phyloP scores from a whole-genome alignment of 768 basidiomycete genomes.

The Strobilomyces dryophilus region DNA sequence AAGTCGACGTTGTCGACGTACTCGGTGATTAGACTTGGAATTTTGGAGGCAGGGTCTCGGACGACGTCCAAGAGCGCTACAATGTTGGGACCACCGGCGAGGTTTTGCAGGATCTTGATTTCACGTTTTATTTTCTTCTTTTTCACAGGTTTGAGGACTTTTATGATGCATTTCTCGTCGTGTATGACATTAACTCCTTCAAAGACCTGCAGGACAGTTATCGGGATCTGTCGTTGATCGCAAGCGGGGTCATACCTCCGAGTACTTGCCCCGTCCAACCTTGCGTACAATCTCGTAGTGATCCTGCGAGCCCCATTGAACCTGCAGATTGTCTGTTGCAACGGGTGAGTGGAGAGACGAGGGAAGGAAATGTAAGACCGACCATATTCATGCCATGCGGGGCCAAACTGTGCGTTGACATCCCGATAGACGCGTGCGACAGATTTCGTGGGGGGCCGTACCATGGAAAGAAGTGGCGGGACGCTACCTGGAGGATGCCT shows the following conservation, averaged over 20 bases:
- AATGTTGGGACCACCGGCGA: constrained; percentile 94
- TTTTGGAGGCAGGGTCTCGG: constrained; percentile 92
- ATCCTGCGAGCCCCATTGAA: constrained; percentile 97
- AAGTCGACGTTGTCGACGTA: constrained; percentile 98
- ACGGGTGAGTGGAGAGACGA: constrained; percentile 11
- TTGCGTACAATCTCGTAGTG: constrained; percentile 98
- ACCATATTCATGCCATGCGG: constrained; percentile 98
- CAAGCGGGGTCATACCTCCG: constrained; percentile 56
- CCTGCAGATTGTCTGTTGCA: constrained; percentile 81
- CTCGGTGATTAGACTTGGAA: constrained; percentile 95
- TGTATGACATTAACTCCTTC: constrained; percentile 90
- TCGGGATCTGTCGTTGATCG: constrained; percentile 12
- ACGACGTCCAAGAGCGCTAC: constrained; percentile 93
- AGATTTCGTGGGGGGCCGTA: constrained; percentile 68
- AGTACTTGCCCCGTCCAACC: constrained; percentile 93
- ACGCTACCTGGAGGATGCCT: constrained; percentile 12
- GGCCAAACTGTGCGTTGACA: constrained; percentile 82
- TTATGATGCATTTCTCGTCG: constrained; percentile 96
- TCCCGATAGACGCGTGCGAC: constrained; percentile 85
- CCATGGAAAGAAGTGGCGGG: constrained; percentile 44
- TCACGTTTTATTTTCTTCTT: constrained; percentile 99
- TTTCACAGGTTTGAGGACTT: constrained; percentile 98
- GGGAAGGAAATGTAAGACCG: constrained; percentile 18
- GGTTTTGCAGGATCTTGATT: constrained; percentile 96
- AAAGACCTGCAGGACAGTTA: constrained; percentile 58